These are phyloP conservation scores for Aspergillus neoniger DNA, from an alignment of 2,329 filamentous ascomycete species.

Conservation along the genomic window DNA sequence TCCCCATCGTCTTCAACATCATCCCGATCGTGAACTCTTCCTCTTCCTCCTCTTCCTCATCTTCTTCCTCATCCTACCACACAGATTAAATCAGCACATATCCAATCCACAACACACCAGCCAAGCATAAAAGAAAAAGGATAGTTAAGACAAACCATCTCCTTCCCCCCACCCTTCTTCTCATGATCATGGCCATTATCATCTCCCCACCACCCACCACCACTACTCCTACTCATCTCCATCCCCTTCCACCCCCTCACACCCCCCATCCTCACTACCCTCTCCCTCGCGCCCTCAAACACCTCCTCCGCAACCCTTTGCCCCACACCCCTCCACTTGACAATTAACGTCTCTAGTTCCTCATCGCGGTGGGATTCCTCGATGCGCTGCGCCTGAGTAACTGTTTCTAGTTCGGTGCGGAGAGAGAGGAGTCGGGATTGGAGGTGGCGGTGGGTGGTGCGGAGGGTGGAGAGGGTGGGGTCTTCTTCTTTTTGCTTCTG, in stretches of 20 bases:
- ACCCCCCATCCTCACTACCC: constrained; percentile 65
- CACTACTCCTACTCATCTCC: constrained; percentile 38
- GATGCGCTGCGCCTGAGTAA: constrained; percentile 57
- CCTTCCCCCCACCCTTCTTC: constrained; percentile 25
- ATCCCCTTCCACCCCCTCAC: constrained; percentile 57
- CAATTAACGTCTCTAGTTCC: constrained; percentile 58
- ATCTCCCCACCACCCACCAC: constrained; percentile 36
- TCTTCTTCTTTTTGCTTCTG: constrained; percentile 20
- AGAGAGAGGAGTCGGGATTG: constrained; percentile 34
- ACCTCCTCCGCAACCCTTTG: constrained; percentile 68
- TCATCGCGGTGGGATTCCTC: constrained; percentile 49
- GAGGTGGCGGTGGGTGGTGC: constrained; percentile 40
- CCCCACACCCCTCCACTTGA: constrained; percentile 63
- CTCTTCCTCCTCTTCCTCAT: too few relatives aligned
- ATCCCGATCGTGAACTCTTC: constrained; percentile 69
- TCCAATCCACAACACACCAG: too few relatives aligned
- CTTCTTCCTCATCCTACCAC: too few relatives aligned
- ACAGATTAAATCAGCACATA: background rate
- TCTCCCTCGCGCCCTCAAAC: constrained; percentile 61
- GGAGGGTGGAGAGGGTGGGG: constrained; percentile 22
- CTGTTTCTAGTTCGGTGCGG: constrained; percentile 50
- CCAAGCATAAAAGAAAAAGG: constrained; percentile 29
- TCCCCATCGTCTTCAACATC: constrained; percentile 67
- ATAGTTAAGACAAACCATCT: constrained; percentile 35
- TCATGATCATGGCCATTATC: constrained; percentile 6